These are phyloP conservation scores for Amanita molliuscula DNA, from an alignment of 768 basidiomycete genomes.

Conservation along the genomic window DNA sequence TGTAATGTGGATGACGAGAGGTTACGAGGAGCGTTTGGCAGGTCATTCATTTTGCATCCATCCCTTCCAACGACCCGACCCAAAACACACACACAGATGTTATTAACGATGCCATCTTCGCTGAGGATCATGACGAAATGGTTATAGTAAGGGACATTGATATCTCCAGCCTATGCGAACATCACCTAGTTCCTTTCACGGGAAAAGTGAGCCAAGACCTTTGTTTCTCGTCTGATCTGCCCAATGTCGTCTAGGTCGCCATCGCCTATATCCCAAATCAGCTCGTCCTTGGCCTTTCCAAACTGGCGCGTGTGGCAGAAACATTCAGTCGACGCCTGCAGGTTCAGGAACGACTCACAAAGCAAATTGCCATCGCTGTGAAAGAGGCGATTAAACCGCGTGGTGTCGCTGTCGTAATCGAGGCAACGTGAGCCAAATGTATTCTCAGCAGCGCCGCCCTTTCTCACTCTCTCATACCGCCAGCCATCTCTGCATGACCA, in stretches of 20 bases:
- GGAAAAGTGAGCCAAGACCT: slow-evolving; percentile 58
- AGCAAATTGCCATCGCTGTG: slow-evolving; percentile 96
- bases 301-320: slow-evolving; percentile 94
- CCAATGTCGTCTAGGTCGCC: slow-evolving; percentile 53
- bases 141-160: slow-evolving; percentile 97
- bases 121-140: slow-evolving; percentile 99
- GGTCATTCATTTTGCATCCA: slow-evolving; percentile 33
- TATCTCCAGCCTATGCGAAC: slow-evolving; percentile 95
- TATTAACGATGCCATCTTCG: slow-evolving; percentile 96
- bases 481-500: slow-evolving; percentile 98
- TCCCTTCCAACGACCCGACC: slow-evolving; percentile 11
- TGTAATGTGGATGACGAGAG: slow-evolving; percentile 97
- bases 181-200: slow-evolving; percentile 96
- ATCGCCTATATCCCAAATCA: slow-evolving; percentile 97
- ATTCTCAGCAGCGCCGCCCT: background rate
- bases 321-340: slow-evolving; percentile 93
- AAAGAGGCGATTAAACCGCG: slow-evolving; percentile 97
- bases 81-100: slow-evolving; percentile 63
- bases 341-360: slow-evolving; percentile 95
- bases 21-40: slow-evolving; percentile 91
- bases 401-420: slow-evolving; percentile 99
- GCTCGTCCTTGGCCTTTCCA: slow-evolving; percentile 89
- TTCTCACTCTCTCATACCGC: slow-evolving; percentile 7
- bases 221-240: slow-evolving; percentile 14
- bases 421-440: slow-evolving; percentile 68